Evolutionary conservation across 768 basidiomycete species (phyloP), one percentile per base, ranked within the genome.

Genomic region (Leccinum uliginosum): DNA sequence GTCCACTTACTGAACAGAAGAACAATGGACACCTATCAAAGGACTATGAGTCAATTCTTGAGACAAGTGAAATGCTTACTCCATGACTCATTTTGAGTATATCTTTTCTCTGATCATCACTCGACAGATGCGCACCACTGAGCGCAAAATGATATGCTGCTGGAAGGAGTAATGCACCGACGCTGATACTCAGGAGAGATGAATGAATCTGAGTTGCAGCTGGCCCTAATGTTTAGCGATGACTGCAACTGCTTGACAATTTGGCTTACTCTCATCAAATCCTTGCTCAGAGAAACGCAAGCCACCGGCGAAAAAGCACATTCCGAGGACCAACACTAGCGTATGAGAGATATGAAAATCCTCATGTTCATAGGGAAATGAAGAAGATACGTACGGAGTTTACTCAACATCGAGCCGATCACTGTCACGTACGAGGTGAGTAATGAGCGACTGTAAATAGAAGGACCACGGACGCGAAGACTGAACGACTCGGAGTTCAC

Each of bases 241-340:
- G 45, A 15, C 15, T 14, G 8, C 21, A 14, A 8, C n/a, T 21
- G 15, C 34, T 21, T 6, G 26, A 55, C 6, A 1, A 15, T 23
- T 34, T 15, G 34, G 76, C 87, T 66, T 60, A 89, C 89, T 85
- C 40, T 80, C 73, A 49, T 85, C 84, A 64, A 91, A 89, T 1
- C 85, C 89, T 72, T 92, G 91, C 62, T 91, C 86, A 19, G 86
- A 87, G 65, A 83, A 92, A 62, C 81, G 81, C 51, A 84, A 73
- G 19, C 91, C 91, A 55, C 90, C 91, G 21, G 87, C 89, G 62
- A 93, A 92, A 74, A 93, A 93, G 65, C 91, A 92, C 91, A 93
- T 91, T 50, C 91, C 91, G 29, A 93, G 78, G 17, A 93, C 85
- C 50, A 94, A 78, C 32, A 92, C 87, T 89, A 50, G 15, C 21